Base-by-base conservation (phyloP, 805 yeast species). In the Ogataea sp. region DNA sequence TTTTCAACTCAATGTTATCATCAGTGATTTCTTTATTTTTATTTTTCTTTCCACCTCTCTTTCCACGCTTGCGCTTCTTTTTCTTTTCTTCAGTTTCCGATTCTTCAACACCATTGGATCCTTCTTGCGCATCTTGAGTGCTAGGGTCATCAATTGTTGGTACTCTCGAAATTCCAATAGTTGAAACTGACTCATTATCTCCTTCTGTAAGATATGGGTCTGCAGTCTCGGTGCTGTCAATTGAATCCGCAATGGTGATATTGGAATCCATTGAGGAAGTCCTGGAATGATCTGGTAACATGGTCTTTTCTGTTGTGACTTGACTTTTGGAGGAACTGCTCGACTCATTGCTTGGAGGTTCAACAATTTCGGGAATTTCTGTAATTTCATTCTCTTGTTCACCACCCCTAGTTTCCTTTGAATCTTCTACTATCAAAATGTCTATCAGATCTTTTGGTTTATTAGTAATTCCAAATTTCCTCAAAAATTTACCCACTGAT, bases 41-140 rank as follows among this genome's bases (percentile, higher is more conserved):
- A 35, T 71, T 60, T 51, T 82, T 73, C 48, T 78, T 78, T 0
- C 95, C 95, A 13, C 96, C 96, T 43, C 96, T 67, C 9, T 82
- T 69, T 4, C 96, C 96, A 52, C 96, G 72, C 53, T 85, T 88
- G 21, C 96, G 68, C 51, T 73, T 80, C 58, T 76, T 42, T 33
- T 16, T 56, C 10, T 41, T 50, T 5, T 43, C 43, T 20, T 57
- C 55, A 11, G 58, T 60, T 33, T 52, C 62, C 25, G 51, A 27
- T 32, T 54, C 55, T 25, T 50, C 50, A 3, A 11, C 57, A 38
- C 48, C 40, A n/a, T 33, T 29, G 24, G 40, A 32, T 7, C 40
- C 30, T 13, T 36, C 46, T 1, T 40, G 43, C 6, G 44, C 34
- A 9, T 47, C n/a, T n/a, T n/a, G n/a, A n/a, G n/a, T n/a, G n/a